A percentile compares a stretch with the other conserved stretches of the same genome.
Conservation (phyloP, 225 moss, liverwort and hornwort species). For the Bryoerythrophyllum caledonicum region DNA sequence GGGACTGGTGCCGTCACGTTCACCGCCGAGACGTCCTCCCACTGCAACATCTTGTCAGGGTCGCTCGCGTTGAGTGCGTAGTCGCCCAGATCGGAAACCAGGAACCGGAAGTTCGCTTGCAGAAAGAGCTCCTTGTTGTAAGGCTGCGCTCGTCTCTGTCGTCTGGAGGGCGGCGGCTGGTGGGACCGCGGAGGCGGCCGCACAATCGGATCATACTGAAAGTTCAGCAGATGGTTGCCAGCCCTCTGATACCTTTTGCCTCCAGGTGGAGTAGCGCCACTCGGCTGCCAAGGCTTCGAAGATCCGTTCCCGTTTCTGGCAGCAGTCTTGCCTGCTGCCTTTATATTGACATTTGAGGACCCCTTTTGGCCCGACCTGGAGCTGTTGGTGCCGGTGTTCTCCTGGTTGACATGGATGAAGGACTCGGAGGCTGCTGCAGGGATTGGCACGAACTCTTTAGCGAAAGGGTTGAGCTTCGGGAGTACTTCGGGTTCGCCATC, state of each 20-base stretch:
- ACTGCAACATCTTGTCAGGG: constrained; percentile 97
- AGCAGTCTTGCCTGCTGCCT: constrained; percentile 30
- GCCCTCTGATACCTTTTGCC: constrained; percentile 80
- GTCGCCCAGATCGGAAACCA: constrained; percentile 95
- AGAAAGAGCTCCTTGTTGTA: constrained; percentile 96
- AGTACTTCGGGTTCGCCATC: constrained; percentile 39
- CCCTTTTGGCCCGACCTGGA: constrained; percentile 48
- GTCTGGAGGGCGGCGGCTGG: constrained; percentile 42
- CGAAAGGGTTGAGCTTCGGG: constrained; percentile 80
- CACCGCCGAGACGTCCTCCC: constrained; percentile 97
- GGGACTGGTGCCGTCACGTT: constrained; percentile 84
- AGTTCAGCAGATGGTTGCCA: constrained; percentile 77
- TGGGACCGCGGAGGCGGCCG: constrained; percentile 69
- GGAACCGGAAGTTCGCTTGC: constrained; percentile 94
- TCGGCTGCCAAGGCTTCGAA: constrained; percentile 52
- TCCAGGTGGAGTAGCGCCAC: constrained; percentile 54
- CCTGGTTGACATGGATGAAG: constrained; percentile 37
- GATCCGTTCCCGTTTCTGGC: constrained; percentile 58
- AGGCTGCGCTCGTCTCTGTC: constrained; percentile 74
- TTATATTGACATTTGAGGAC: constrained; percentile 42
- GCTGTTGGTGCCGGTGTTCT: constrained; percentile 22
- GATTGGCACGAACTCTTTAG: constrained; percentile 82
- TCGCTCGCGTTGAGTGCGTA: constrained; percentile 86
- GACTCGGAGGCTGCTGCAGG: constrained; percentile 45
- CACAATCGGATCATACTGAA: constrained; percentile 90